Evolutionary conservation across 176 grass and related monocot genomes (phyloP), one percentile per base, ranked within the genome.

Genomic region (Ensete ventricosum): DNA sequence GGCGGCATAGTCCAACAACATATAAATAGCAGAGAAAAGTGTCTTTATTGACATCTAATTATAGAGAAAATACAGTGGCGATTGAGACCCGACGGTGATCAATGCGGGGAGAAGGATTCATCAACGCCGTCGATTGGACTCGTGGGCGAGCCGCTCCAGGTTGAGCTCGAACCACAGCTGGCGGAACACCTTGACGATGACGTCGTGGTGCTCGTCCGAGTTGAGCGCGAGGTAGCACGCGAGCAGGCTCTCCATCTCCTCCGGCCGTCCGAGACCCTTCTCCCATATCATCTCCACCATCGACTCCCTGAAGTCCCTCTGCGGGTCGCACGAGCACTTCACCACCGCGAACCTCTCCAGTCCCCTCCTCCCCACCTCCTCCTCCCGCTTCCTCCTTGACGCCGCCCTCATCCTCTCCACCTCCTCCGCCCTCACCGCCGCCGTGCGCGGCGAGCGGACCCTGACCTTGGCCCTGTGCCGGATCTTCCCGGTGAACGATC

Each of bases 231-330:
- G 75, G 75, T 77, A 77, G 75, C 75, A 77, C 4, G 75, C 75
- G 1, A 77, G 75, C 58, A 77, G 12, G 75, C 75, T 77, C 75
- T 77, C 75, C 55, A 77, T 59, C 59, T 77, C 75, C 59, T 66
- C 60, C 60, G 75, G 75, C 59, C 58, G 48, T 48, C 75, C 75
- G 49, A 77, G 64, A 2, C 75, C n/a, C n/a, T 77, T 77, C 75
- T 66, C 19, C 60, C 60, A 77, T 51, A 77, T 65, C 75, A 77
- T 77, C 49, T 77, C 75, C 75, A 77, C 75, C 75, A 77, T 77
- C 29, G 75, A 77, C 21, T 77, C 75, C 60, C 62, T 77, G 60
- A 77, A 77, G 50, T 77, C 75, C 20, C 48, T 43, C 75, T 77
- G 75, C 75, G 75, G 75, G 43, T 75, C 73, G 0, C 12, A 43